Percentiles rank a stretch among this genome's conserved stretches.
These are phyloP conservation scores for Bruguiera parviflora DNA, from an alignment of 345 rosid genomes.

Conservation along the genomic window DNA sequence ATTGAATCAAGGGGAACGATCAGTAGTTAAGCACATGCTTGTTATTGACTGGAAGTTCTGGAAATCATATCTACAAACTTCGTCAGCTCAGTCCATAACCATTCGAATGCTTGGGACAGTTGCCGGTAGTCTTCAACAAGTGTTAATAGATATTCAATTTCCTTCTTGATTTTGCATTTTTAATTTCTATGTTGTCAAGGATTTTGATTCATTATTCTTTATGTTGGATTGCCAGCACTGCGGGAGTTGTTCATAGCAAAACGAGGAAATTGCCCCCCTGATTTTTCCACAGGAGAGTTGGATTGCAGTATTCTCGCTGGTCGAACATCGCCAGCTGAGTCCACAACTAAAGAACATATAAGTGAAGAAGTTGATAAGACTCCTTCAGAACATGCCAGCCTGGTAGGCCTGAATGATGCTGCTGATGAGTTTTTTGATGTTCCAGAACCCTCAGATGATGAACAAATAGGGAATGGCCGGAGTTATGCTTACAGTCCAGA, in stretches of 20 bases:
- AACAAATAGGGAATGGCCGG: constrained; percentile 58
- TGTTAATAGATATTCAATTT: constrained; percentile 7
- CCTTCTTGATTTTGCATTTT: constrained; percentile 5
- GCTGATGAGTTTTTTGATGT: constrained; percentile 92
- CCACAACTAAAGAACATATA: constrained; percentile 34
- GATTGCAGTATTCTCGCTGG: constrained; percentile 35
- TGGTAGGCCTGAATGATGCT: constrained; percentile 69
- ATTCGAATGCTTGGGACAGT: constrained; percentile 85
- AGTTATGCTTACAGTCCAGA: constrained; percentile 59
- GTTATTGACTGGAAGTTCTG: constrained; percentile 94
- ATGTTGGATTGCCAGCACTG: constrained; percentile 50
- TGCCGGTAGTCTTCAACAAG: constrained; percentile 53
- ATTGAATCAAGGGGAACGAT: constrained; percentile 59
- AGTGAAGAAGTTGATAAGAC: constrained; percentile 55
- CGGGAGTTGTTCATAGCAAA: constrained; percentile 78
- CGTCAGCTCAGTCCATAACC: constrained; percentile 73
- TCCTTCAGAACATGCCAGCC: constrained; percentile 73
- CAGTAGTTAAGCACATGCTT: constrained; percentile 94
- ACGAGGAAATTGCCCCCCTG: constrained; percentile 50
- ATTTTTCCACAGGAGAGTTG: constrained; percentile 69
- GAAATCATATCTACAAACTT: constrained; percentile 70
- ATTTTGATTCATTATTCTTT: not conserved
- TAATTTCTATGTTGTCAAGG: not conserved
- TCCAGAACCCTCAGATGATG: constrained; percentile 69
- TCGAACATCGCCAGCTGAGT: constrained; percentile 31